Conservation (phyloP, 148 eudicot species). For the Nepenthes mirabilis region DNA sequence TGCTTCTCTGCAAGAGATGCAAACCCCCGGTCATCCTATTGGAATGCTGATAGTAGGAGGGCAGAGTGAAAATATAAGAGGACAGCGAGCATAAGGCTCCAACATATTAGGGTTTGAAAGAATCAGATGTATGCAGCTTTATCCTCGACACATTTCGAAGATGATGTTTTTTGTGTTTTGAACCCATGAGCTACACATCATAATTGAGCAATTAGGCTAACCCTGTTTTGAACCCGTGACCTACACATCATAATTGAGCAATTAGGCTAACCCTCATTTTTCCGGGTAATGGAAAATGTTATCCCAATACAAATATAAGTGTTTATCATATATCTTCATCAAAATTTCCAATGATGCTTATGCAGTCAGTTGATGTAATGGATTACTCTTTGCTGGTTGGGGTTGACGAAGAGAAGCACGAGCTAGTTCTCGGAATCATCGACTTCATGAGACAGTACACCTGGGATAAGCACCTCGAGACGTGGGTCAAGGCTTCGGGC, state of each 20-base stretch:
- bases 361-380: constrained; percentile 94
- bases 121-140: too few relatives aligned
- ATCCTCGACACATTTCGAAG: too few relatives aligned
- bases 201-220: too few relatives aligned
- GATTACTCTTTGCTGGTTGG: constrained; percentile 91
- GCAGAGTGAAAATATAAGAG: too few relatives aligned
- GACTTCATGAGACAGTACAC: constrained; percentile 99
- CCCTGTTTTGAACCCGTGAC: background rate
- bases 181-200: too few relatives aligned
- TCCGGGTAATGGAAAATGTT: background rate
- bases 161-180: too few relatives aligned
- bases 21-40: too few relatives aligned
- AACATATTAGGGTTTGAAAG: too few relatives aligned
- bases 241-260: too few relatives aligned
- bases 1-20: too few relatives aligned
- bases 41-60: too few relatives aligned
- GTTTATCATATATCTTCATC: background rate
- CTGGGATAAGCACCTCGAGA: constrained; percentile 97
- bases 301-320: background rate
- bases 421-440: constrained; percentile 88
- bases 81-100: too few relatives aligned
- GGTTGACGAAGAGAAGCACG: constrained; percentile 84
- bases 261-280: background rate
- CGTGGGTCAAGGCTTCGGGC: constrained; percentile 95
- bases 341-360: background rate